Evolutionary conservation across 1,284 basidiomycete genomes (phyloP).

Genomic region (Abortiporus biennis): DNA sequence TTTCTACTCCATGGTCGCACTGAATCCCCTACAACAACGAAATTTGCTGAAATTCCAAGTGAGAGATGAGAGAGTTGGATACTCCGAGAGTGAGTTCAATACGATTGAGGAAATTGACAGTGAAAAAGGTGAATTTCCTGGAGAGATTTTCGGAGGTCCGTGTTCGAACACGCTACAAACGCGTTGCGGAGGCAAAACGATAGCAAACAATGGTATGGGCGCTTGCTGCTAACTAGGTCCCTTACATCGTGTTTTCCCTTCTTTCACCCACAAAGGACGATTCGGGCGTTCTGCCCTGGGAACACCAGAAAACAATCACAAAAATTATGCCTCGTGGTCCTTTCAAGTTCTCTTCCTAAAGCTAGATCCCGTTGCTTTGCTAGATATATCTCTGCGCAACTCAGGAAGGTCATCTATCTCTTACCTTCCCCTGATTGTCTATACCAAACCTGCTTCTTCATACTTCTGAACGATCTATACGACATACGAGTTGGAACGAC

Average conservation of each 20-base stretch:
- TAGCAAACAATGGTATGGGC: conserved; percentile 5
- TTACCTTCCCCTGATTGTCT: not conserved
- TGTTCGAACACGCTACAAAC: conserved; percentile 21
- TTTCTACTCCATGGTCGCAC: too few relatives aligned
- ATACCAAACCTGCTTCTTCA: too few relatives aligned
- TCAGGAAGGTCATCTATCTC: not conserved
- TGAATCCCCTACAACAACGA: too few relatives aligned
- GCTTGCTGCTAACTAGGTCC: not conserved
- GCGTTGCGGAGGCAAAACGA: conserved; percentile 18
- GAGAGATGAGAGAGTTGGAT: too few relatives aligned
- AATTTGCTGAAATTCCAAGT: too few relatives aligned
- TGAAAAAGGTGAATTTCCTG: too few relatives aligned
- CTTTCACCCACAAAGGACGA: conserved; percentile 2
- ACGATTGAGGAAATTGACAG: too few relatives aligned
- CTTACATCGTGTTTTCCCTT: not conserved
- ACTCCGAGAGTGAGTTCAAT: too few relatives aligned
- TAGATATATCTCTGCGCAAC: conserved; percentile 7
- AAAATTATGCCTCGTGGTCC: conserved; percentile 14
- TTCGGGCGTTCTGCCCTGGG: conserved; percentile 12
- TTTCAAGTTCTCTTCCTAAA: conserved; percentile 6
- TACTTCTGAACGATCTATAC: too few relatives aligned
- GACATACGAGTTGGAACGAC: too few relatives aligned
- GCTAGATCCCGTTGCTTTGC: not conserved
- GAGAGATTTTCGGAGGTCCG: conserved; percentile 19
- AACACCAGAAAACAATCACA: conserved; percentile 6